Evolutionary conservation across 306 rosid genomes (phyloP).

Genomic region (Fagus sylvatica): DNA sequence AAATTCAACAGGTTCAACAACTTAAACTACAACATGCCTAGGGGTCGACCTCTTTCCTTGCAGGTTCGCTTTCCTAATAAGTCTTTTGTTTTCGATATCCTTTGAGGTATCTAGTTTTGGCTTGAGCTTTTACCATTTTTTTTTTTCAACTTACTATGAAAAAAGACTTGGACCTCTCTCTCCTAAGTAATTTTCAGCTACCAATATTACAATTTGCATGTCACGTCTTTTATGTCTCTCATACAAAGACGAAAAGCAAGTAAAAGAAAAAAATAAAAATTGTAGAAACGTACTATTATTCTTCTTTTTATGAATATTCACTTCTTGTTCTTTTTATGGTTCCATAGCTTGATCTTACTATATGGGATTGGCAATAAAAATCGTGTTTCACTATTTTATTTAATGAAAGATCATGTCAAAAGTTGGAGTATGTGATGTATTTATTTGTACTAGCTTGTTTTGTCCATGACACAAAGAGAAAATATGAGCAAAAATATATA

Average conservation of each 20-base stretch:
- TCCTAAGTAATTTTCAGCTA: neutral
- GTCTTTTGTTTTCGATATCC: neutral
- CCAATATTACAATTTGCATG: neutral
- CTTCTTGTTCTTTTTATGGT: neutral
- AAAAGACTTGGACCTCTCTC: neutral
- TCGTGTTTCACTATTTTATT: neutral
- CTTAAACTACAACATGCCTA: constrained; percentile 59
- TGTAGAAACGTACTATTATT: neutral
- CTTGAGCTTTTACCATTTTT: neutral
- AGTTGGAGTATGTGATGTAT: neutral
- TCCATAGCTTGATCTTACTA: neutral
- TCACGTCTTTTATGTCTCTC: neutral
- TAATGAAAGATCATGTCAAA: neutral
- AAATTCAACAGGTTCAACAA: constrained; percentile 29
- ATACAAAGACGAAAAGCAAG: neutral
- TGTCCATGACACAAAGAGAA: neutral
- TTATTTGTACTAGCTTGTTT: neutral
- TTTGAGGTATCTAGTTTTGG: neutral
- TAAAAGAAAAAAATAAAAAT: neutral
- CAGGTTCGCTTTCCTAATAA: constrained; percentile 53
- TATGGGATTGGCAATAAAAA: neutral
- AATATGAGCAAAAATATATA: neutral
- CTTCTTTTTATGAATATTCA: neutral
- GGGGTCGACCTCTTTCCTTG: constrained; percentile 75
- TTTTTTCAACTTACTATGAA: neutral